phyloP scores from a whole-genome alignment of 2,329 filamentous ascomycete genomes.

The Aureobasidium sp. region DNA sequence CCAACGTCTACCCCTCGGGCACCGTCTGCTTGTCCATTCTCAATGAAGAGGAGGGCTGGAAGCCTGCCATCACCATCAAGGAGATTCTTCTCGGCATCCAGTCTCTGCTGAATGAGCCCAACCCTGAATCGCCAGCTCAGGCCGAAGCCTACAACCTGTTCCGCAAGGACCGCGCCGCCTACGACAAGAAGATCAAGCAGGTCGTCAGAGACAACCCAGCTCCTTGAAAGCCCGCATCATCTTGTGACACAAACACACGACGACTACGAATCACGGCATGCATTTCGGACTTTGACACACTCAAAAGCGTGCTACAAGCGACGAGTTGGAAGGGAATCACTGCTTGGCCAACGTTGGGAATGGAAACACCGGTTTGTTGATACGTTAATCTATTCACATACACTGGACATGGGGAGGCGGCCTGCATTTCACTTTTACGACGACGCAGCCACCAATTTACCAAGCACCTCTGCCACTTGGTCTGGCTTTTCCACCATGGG shows the following conservation, averaged over 20 bases:
- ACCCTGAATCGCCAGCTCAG: conserved; percentile 93
- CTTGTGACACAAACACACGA: background rate
- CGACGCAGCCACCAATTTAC: conserved; percentile 44
- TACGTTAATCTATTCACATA: background rate
- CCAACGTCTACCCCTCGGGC: conserved; percentile 96
- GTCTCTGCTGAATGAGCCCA: conserved; percentile 90
- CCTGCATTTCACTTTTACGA: background rate
- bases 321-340: background rate
- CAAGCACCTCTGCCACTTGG: conserved; percentile 59
- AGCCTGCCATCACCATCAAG: conserved; percentile 96
- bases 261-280: background rate
- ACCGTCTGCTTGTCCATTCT: conserved; percentile 95
- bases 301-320: background rate
- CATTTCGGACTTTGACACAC: background rate
- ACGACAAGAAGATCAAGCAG: conserved; percentile 79
- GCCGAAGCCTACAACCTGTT: conserved; percentile 96
- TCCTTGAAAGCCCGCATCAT: conserved; percentile 40
- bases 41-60: conserved; percentile 98
- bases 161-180: conserved; percentile 80
- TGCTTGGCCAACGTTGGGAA: background rate
- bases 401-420: background rate
- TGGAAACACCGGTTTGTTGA: background rate
- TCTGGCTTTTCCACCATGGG: conserved; percentile 74
- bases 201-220: conserved; percentile 87
- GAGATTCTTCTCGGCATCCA: conserved; percentile 95